phyloP scores from a whole-genome alignment of 345 rosid species.

The Eucalyptus microcorys region DNA sequence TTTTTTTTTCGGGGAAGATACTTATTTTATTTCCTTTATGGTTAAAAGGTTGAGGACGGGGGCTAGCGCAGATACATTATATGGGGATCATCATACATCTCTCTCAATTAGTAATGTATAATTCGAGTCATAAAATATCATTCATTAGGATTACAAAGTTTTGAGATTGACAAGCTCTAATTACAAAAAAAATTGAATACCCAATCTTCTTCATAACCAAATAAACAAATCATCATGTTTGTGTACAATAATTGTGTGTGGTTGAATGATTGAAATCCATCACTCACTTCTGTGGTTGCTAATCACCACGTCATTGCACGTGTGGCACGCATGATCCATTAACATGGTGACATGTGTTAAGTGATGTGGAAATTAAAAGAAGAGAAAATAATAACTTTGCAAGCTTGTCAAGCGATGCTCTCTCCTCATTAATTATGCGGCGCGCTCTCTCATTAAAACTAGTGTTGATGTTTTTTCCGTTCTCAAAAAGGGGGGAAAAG shows the following conservation, averaged over 20 bases:
- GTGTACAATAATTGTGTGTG: neutral
- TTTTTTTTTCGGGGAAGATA: neutral
- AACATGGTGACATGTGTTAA: too few species aligned
- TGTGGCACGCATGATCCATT: too few species aligned
- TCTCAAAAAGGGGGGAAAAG: accelerated
- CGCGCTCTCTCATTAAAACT: too few species aligned
- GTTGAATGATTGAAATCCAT: neutral
- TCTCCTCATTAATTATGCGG: too few species aligned
- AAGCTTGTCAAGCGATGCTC: too few species aligned
- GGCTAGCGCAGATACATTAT: neutral
- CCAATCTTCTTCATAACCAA: neutral
- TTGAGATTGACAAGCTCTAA: neutral
- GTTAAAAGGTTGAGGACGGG: neutral
- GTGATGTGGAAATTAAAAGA: too few species aligned
- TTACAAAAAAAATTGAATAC: too few species aligned
- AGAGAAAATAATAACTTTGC: too few species aligned
- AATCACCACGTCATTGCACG: too few species aligned
- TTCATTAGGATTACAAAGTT: neutral
- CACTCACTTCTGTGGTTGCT: too few species aligned
- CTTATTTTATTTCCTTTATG: neutral
- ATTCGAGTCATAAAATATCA: neutral
- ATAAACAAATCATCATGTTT: neutral
- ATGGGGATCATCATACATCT: neutral
- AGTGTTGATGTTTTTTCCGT: accelerated
- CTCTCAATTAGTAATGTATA: neutral